These are phyloP conservation scores for Mortierella sp. DNA, from an alignment of 371 early-diverging fungal genomes.

Conservation along the genomic window DNA sequence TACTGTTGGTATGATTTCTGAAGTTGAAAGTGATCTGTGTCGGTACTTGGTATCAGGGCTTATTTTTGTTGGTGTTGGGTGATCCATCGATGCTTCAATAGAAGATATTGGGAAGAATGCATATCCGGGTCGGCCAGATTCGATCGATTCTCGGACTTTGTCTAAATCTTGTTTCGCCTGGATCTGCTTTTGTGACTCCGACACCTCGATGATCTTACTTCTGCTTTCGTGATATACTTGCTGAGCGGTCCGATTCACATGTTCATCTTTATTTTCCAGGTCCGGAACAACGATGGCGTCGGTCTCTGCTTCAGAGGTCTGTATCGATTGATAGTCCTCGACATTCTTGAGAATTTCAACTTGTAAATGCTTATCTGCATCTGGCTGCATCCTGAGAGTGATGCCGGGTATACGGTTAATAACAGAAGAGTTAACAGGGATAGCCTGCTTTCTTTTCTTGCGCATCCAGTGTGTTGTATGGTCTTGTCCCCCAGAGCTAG, in stretches of 20 bases:
- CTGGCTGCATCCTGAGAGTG: slow-evolving; percentile 50
- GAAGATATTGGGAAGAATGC: slow-evolving; percentile 13
- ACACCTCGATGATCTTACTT: neutral
- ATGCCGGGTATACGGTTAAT: slow-evolving; percentile 50
- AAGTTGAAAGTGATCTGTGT: neutral
- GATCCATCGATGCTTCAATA: neutral
- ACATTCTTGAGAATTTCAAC: slow-evolving; percentile 52
- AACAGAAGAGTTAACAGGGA: slow-evolving; percentile 44
- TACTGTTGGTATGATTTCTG: neutral
- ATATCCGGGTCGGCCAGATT: slow-evolving; percentile 42
- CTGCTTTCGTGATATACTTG: neutral
- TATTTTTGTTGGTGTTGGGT: neutral
- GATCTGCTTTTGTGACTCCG: neutral
- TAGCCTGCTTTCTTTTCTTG: slow-evolving; percentile 52
- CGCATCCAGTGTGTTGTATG: slow-evolving; percentile 9
- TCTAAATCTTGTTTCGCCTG: slow-evolving; percentile 39
- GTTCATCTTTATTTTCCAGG: neutral
- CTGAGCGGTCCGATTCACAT: neutral
- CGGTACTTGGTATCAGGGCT: neutral
- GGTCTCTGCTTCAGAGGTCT: neutral
- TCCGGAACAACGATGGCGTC: neutral
- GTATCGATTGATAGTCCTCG: slow-evolving; percentile 26
- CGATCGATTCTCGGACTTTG: slow-evolving; percentile 44
- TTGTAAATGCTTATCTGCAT: slow-evolving; percentile 32
- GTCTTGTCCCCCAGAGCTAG: slow-evolving; percentile 1